Percentiles rank a stretch among this genome's conserved stretches.
Evolutionary conservation across 2,329 filamentous ascomycete species (phyloP).

Genomic region (Rhexocercosporidium sp.): DNA sequence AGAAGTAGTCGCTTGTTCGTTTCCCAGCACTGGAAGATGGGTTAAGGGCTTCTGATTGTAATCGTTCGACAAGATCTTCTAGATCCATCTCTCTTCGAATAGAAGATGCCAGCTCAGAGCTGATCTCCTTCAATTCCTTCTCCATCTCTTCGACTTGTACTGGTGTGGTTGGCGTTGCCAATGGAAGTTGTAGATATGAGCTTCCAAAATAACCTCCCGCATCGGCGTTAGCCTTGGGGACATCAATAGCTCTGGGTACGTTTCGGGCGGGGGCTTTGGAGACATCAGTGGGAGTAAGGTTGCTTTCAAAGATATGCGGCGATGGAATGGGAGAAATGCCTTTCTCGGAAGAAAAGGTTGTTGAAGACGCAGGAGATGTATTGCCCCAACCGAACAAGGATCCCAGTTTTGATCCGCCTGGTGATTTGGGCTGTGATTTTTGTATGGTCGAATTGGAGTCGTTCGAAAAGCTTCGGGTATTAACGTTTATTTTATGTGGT

Average conservation of each 20-base stretch:
- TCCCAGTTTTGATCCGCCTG: conserved; percentile 57
- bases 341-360: conserved; percentile 64
- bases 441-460: conserved; percentile 38
- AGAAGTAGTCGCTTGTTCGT: conserved; percentile 96
- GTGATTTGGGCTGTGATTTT: conserved; percentile 51
- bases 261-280: conserved; percentile 29
- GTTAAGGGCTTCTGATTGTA: conserved; percentile 77
- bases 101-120: conserved; percentile 87
- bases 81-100: conserved; percentile 96
- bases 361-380: conserved; percentile 60
- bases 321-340: conserved; percentile 64
- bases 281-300: conserved; percentile 35
- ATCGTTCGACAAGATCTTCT: conserved; percentile 87
- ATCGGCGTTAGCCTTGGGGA: conserved; percentile 47
- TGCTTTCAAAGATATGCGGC: conserved; percentile 50
- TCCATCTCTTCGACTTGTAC: conserved; percentile 84
- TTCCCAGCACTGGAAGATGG: conserved; percentile 58
- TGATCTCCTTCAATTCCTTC: conserved; percentile 91
- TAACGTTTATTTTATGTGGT: conserved; percentile 37
- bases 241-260: conserved; percentile 46
- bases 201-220: conserved; percentile 42
- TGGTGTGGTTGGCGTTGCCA: conserved; percentile 47
- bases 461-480: conserved; percentile 34
- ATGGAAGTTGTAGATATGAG: conserved; percentile 39
- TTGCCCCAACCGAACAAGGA: conserved; percentile 71